Conservation (phyloP, 106 monocot species). For the Acorus gramineus region DNA sequence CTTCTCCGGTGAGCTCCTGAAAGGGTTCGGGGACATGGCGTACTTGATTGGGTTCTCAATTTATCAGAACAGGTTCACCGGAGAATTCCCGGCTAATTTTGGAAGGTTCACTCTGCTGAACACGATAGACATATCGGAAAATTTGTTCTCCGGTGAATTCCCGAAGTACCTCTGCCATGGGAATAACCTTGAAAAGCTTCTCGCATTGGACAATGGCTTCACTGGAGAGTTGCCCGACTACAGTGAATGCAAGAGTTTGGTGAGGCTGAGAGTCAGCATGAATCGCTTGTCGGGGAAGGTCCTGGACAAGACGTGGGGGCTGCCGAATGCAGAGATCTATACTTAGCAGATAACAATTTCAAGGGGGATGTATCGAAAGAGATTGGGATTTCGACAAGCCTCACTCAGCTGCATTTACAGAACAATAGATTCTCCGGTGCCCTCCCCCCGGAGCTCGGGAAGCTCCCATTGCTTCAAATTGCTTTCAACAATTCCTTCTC, state of each 20-base stretch:
- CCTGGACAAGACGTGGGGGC: slow-evolving; percentile 60
- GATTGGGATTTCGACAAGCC: slow-evolving; percentile 33
- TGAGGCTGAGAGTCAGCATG: slow-evolving; percentile 57
- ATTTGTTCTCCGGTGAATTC: slow-evolving; percentile 57
- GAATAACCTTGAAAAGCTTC: slow-evolving; percentile 40
- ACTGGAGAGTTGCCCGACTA: slow-evolving; percentile 73
- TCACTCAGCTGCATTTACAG: slow-evolving; percentile 52
- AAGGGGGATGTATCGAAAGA: slow-evolving; percentile 39
- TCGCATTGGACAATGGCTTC: slow-evolving; percentile 68
- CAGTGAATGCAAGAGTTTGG: slow-evolving; percentile 41
- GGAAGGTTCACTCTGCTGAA: slow-evolving; percentile 62
- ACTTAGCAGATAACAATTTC: slow-evolving; percentile 58
- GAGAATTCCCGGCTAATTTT: slow-evolving; percentile 50
- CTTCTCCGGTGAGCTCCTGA: slow-evolving; percentile 54
- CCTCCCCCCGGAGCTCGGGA: slow-evolving; percentile 46
- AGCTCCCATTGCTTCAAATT: slow-evolving; percentile 37
- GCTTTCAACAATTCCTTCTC: slow-evolving; percentile 57
- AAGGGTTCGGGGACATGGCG: slow-evolving; percentile 43
- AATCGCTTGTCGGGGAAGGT: slow-evolving; percentile 49
- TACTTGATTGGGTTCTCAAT: slow-evolving; percentile 41
- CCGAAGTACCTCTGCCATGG: slow-evolving; percentile 64
- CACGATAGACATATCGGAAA: slow-evolving; percentile 81
- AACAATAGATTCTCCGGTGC: slow-evolving; percentile 62
- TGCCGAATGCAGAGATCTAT: slow-evolving; percentile 51
- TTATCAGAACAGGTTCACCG: slow-evolving; percentile 63